Evolutionary conservation across 805 yeast species (phyloP).

Genomic region (Wickerhamiella azyma): DNA sequence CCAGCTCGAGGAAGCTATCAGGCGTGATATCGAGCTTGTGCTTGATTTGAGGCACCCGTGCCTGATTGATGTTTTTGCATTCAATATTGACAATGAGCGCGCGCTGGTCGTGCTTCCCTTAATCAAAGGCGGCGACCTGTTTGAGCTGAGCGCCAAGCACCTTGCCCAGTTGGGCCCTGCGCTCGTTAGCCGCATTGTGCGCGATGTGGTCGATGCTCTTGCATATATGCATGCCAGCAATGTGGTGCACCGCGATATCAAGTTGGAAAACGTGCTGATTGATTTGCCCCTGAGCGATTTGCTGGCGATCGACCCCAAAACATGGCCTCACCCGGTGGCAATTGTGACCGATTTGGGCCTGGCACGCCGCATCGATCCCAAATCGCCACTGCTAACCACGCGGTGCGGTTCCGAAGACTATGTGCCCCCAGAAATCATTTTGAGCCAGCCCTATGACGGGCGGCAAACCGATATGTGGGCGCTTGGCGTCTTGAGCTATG

Average conservation of each 20-base stretch:
- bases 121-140: conserved; percentile 76
- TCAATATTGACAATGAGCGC: conserved; percentile 27
- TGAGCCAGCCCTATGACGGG: conserved; percentile 89
- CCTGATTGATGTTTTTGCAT: conserved; percentile 40
- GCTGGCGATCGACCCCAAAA: conserved; percentile 15
- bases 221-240: conserved; percentile 51
- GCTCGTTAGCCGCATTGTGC: conserved; percentile 47
- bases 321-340: conserved; percentile 29
- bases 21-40: conserved; percentile 57
- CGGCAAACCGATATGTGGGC: conserved; percentile 90
- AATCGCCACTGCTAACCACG: conserved; percentile 56
- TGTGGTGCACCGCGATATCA: conserved; percentile 83
- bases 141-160: conserved; percentile 41
- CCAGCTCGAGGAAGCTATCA: conserved; percentile 45
- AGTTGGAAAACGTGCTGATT: conserved; percentile 67
- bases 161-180: conserved; percentile 34
- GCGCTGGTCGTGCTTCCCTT: conserved; percentile 53
- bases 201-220: conserved; percentile 59
- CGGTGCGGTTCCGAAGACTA: conserved; percentile 96
- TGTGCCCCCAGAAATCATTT: conserved; percentile 82
- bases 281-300: conserved; percentile 28
- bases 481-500: conserved; percentile 77
- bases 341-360: conserved; percentile 82
- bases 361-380: conserved; percentile 51
- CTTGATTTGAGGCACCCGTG: conserved; percentile 47